Evolutionary conservation across 495 filamentous ascomycete genomes (phyloP).

Genomic region (Penicillium samsonianum): DNA sequence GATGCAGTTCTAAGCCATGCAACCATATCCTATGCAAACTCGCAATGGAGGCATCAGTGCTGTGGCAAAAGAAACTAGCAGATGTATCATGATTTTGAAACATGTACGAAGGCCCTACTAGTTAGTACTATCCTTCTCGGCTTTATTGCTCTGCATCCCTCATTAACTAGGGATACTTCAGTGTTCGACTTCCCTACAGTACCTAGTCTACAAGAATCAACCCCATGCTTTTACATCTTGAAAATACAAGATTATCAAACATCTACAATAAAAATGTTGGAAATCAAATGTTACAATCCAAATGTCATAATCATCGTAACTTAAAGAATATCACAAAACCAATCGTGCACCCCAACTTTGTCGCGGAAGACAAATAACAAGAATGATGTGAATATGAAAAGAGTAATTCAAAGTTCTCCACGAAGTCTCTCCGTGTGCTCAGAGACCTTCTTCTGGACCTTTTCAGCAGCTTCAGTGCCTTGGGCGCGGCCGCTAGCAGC

Average conservation of each 20-base stretch:
- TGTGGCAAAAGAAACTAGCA: too few relatives aligned
- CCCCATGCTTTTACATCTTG: not conserved
- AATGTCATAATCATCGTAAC: constrained; percentile 27
- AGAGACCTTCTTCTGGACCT: constrained; percentile 37
- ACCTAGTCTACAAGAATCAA: not conserved
- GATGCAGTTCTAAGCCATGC: too few relatives aligned
- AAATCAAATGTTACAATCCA: constrained; percentile 5
- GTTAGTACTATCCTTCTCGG: too few relatives aligned
- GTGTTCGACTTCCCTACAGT: not conserved
- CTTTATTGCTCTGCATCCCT: not conserved
- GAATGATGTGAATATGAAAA: not conserved
- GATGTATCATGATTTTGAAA: too few relatives aligned
- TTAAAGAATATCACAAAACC: constrained; percentile 6
- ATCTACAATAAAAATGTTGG: constrained; percentile 2
- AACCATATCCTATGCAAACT: too few relatives aligned
- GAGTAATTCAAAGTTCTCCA: constrained; percentile 35
- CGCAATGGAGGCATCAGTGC: too few relatives aligned
- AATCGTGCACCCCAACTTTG: constrained; percentile 2
- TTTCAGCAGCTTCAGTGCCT: constrained; percentile 53
- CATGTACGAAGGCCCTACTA: too few relatives aligned
- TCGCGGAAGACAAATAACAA: not conserved
- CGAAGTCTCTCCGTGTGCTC: constrained; percentile 33
- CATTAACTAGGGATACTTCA: not conserved
- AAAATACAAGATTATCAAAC: constrained; percentile 8
- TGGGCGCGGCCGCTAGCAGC: constrained; percentile 63